Percentiles rank a stretch among this genome's conserved stretches.
Conservation (phyloP, 2,329 filamentous ascomycete genomes). For the Calcarisporium arbuscula region DNA sequence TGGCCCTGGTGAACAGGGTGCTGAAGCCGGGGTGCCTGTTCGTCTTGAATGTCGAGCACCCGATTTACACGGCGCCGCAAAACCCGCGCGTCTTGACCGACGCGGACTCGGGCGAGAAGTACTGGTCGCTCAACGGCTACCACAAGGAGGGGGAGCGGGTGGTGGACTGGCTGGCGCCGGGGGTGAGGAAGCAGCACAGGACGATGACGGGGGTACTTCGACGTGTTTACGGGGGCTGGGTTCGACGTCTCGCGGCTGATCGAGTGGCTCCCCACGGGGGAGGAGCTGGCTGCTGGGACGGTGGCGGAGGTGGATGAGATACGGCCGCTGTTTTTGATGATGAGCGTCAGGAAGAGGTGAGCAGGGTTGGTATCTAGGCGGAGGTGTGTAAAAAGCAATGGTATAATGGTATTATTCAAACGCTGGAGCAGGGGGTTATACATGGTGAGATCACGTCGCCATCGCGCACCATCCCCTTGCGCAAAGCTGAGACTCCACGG, state of each 20-base stretch:
- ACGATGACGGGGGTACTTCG: conserved; percentile 35
- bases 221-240: conserved; percentile 25
- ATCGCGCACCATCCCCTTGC: too few relatives aligned
- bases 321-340: conserved; percentile 29
- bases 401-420: too few relatives aligned
- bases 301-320: conserved; percentile 24
- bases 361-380: too few relatives aligned
- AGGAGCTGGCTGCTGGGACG: conserved; percentile 22
- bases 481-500: too few relatives aligned
- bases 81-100: conserved; percentile 21
- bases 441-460: too few relatives aligned
- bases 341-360: conserved; percentile 15
- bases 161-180: conserved; percentile 35
- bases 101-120: conserved; percentile 21
- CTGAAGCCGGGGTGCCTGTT: conserved; percentile 28
- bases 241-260: conserved; percentile 32
- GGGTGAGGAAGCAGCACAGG: conserved; percentile 40
- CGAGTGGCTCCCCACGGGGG: conserved; percentile 27
- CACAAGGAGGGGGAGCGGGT: conserved; percentile 32
- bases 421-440: too few relatives aligned
- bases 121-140: conserved; percentile 37
- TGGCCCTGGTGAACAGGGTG: conserved; percentile 22
- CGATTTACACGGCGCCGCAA: conserved; percentile 36
- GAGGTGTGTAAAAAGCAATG: too few relatives aligned
- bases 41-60: conserved; percentile 42